Percentiles rank a stretch among this genome's conserved stretches.
Evolutionary conservation across 768 basidiomycete species (phyloP).

Genomic region (Collybia nuda): DNA sequence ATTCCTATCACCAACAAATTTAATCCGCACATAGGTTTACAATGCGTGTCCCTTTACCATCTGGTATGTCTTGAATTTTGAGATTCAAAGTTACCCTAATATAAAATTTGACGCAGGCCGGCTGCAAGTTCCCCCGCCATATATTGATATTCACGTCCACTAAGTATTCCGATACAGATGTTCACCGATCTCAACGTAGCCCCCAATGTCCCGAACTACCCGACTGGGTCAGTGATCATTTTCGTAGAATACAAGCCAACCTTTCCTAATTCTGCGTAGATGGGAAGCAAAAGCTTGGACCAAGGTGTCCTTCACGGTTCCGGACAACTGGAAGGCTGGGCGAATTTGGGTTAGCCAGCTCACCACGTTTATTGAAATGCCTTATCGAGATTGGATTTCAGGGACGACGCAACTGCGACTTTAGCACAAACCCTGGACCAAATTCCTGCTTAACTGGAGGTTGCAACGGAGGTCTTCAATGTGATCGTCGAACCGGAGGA

Average conservation of each 20-base stretch:
- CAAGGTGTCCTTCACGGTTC: conserved; percentile 7
- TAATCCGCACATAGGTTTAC: conserved; percentile 30
- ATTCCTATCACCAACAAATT: not conserved
- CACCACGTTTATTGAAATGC: not conserved
- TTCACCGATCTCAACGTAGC: conserved; percentile 10
- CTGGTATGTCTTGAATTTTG: conserved; percentile 39
- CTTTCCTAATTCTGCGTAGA: not conserved
- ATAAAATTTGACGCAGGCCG: conserved; percentile 19
- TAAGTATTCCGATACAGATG: not conserved
- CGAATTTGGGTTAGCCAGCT: conserved; percentile 9
- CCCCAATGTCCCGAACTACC: conserved; percentile 1
- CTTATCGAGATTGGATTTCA: conserved; percentile 19
- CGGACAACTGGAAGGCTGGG: conserved; percentile 13
- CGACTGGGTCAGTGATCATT: conserved; percentile 7
- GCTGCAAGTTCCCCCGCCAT: conserved; percentile 20
- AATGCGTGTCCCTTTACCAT: conserved; percentile 67
- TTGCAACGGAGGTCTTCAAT: conserved; percentile 65
- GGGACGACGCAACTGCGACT: conserved; percentile 64
- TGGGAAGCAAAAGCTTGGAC: conserved; percentile 10
- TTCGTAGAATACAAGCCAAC: too few relatives aligned
- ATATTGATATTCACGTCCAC: not conserved
- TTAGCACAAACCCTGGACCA: conserved; percentile 45
- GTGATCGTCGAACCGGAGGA: conserved; percentile 48
- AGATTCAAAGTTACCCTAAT: not conserved
- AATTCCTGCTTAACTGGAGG: conserved; percentile 63